Evolutionary conservation across 2,329 filamentous ascomycete genomes (phyloP).

Genomic region (Elsinoe fawcettii): DNA sequence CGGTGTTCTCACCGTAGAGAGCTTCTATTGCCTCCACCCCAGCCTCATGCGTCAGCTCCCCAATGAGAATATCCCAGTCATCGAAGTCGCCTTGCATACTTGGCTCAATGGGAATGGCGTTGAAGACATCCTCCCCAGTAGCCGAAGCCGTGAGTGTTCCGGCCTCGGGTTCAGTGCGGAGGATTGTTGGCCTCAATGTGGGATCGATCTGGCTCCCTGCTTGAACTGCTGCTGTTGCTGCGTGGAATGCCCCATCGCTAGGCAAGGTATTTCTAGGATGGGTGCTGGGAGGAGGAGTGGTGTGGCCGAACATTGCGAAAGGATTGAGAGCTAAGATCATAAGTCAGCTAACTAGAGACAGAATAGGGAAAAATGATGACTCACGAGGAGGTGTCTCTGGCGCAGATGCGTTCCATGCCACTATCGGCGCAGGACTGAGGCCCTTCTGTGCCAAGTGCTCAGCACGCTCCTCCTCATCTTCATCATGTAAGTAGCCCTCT

Average conservation of each 20-base stretch:
- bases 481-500: neutral
- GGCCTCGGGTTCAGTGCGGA: neutral
- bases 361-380: neutral
- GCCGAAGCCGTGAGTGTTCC: neutral
- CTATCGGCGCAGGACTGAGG: neutral
- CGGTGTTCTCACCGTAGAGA: no score
- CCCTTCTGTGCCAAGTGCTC: neutral
- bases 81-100: no score
- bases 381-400: neutral
- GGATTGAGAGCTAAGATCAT: neutral
- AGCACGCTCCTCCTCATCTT: neutral
- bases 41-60: no score
- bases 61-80: no score
- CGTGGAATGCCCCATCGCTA: neutral
- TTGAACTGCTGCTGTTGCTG: neutral
- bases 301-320: neutral
- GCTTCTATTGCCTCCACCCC: no score
- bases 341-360: no score
- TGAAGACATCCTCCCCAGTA: neutral
- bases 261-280: neutral
- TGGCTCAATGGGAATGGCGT: no score
- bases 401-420: neutral
- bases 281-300: neutral
- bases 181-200: neutral
- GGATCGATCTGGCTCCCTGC: neutral